Evolutionary conservation across 148 eudicot genomes (phyloP).

Genomic region (Talinum fruticosum): DNA sequence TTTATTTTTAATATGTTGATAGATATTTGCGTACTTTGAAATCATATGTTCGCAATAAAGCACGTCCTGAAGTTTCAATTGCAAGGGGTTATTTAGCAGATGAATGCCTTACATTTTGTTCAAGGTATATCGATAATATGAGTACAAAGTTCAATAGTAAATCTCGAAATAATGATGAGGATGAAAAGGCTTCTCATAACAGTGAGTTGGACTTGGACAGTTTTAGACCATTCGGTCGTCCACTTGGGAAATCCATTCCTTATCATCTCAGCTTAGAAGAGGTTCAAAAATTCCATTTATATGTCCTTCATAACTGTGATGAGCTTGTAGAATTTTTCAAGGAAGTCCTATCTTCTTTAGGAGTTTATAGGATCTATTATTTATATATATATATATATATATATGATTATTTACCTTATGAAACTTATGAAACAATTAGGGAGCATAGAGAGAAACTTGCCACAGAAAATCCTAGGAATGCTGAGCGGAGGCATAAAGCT

Average conservation of each 20-base stretch:
- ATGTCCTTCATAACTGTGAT: constrained; percentile 1
- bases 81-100: background rate
- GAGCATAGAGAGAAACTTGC: background rate
- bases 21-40: background rate
- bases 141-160: background rate
- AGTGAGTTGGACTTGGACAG: background rate
- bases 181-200: background rate
- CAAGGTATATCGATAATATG: background rate
- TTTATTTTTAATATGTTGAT: background rate
- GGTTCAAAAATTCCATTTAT: background rate
- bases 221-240: background rate
- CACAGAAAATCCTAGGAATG: background rate
- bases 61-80: background rate
- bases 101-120: constrained; percentile 6
- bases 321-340: background rate
- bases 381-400: background rate
- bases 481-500: background rate
- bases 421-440: background rate
- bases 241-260: background rate
- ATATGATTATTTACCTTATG: background rate
- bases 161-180: background rate
- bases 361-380: background rate
- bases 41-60: background rate
- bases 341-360: background rate
- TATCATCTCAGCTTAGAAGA: background rate